phyloP scores from a whole-genome alignment of 106 monocot genomes.

The Acanthochlamys bracteata region DNA sequence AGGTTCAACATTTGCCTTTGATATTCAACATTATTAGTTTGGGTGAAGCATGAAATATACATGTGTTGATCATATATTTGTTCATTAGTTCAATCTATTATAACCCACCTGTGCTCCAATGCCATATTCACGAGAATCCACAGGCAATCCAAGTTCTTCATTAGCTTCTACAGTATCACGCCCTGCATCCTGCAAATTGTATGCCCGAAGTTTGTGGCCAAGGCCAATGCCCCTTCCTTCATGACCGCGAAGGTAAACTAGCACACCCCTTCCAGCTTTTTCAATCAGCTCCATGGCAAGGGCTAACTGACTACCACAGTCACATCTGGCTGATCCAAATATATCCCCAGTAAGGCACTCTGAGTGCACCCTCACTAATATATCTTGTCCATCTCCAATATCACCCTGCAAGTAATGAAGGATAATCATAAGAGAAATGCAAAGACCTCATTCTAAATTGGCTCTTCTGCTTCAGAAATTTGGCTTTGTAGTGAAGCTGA shows the following conservation, averaged over 20 bases:
- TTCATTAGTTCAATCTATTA: not conserved
- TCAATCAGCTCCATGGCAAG: slow-evolving; percentile 83
- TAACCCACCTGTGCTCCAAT: slow-evolving; percentile 87
- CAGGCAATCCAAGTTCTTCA: slow-evolving; percentile 78
- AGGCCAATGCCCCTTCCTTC: slow-evolving; percentile 95
- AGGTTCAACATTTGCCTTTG: no score
- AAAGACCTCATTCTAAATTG: no score
- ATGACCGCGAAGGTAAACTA: slow-evolving; percentile 92
- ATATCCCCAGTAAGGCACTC: slow-evolving; percentile 79
- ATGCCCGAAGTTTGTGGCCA: slow-evolving; percentile 97
- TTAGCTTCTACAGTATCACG: slow-evolving; percentile 95
- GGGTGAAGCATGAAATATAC: not conserved
- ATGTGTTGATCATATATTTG: no score
- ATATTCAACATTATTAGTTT: not conserved
- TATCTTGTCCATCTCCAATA: slow-evolving; percentile 74
- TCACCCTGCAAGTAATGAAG: slow-evolving; percentile 45
- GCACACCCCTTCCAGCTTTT: slow-evolving; percentile 76
- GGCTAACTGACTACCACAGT: slow-evolving; percentile 81
- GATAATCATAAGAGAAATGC: no score
- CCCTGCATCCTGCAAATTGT: slow-evolving; percentile 91
- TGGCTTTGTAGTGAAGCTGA: no score
- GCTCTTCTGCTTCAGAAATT: no score
- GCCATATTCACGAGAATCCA: slow-evolving; percentile 94
- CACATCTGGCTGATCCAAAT: slow-evolving; percentile 64
- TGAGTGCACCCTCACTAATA: slow-evolving; percentile 90